Base-by-base conservation (phyloP, 2,329 filamentous ascomycete species). In the Pseudogymnoascus sp. region DNA sequence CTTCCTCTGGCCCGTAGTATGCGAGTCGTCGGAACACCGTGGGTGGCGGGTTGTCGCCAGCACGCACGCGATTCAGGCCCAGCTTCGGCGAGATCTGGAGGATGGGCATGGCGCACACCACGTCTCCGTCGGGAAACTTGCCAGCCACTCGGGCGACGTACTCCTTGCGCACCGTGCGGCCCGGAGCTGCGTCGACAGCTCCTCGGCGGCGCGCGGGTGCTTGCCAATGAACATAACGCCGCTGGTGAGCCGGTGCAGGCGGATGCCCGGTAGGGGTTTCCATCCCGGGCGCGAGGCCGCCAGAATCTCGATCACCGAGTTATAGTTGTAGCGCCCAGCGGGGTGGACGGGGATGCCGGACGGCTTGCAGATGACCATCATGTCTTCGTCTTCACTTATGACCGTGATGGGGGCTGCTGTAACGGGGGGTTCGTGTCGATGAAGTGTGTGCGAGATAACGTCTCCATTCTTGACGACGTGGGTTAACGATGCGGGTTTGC, bases 151-250 rank as follows among this genome's bases (percentile, higher is more conserved):
- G 84, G 2, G 93, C 93, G 23, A 99, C 81, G 71, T 99, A 99
- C 75, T 99, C 95, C 74, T 99, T 99, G 69, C 91, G 87, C 38
- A 99, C 90, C 0, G 88, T 93, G 37, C 95, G 83, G 4, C 83
- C 83, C 67, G 86, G 63, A 99, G 90, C 74, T 96, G 89, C 43
- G 81, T 78, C 62, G 88, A 86, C 68, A 99, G 82, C 33, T 81
- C 80, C 67, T 93, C 91, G 0, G 95, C 93, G 0, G 90, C 90
- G 70, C 86, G 84, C 38, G 87, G 81, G 66, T 90, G 87, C 77
- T 99, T 99, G 28, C 89, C 95, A 69, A 99, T 87, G 75, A 99
- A 99, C 93, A 99, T 97, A 73, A 99, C 90, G 59, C 95, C 95
- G 69, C 91, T 96, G 0, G 95, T 99, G 69, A 99, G 78, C 61